Conservation (phyloP, 306 rosid genomes). For the Comarum palustre region DNA sequence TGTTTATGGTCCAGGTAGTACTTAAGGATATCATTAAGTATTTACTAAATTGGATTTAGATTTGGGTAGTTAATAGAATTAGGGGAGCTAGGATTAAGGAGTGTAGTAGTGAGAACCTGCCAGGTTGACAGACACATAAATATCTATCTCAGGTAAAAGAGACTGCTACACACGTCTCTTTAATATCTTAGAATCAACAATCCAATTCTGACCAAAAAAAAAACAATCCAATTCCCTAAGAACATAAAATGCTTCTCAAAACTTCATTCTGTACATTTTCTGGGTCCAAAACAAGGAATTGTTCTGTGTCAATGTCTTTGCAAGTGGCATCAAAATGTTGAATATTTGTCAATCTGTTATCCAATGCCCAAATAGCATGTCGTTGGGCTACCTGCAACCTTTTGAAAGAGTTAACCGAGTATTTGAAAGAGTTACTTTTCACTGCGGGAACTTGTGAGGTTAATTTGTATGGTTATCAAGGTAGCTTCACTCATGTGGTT, state of each 20-base stretch:
- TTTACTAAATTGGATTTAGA: background rate
- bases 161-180: background rate
- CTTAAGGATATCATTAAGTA: background rate
- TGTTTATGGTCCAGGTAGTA: background rate
- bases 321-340: background rate
- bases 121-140: slow-evolving; percentile 7
- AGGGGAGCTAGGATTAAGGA: background rate
- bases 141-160: background rate
- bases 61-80: background rate
- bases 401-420: too few species aligned
- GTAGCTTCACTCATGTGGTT: too few species aligned
- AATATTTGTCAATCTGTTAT: background rate
- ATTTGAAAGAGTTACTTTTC: too few species aligned
- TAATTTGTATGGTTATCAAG: too few species aligned
- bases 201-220: too few species aligned
- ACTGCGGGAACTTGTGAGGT: too few species aligned
- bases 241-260: background rate
- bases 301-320: background rate
- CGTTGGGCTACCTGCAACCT: background rate
- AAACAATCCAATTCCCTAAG: background rate
- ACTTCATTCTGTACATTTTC: background rate
- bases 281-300: background rate
- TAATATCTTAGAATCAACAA: background rate
- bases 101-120: background rate
- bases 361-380: background rate